Base-by-base conservation (phyloP, 495 filamentous ascomycete species). In the Penicillium parvum region DNA sequence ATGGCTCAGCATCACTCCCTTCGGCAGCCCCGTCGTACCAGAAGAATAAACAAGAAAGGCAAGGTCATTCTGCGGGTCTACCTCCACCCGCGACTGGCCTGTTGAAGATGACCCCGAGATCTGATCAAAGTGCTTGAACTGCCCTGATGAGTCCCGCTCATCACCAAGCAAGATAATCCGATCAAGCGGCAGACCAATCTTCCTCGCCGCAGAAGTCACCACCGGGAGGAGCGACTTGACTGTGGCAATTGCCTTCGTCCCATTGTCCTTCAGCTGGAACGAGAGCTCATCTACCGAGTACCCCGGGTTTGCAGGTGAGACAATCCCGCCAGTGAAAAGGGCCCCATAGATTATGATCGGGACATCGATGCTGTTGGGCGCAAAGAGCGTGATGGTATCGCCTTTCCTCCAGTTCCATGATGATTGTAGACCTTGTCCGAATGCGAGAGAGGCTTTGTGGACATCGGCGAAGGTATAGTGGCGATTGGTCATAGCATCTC, bases 21-120 rank as follows among this genome's bases (percentile, higher is more conserved):
- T 95, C 1, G 88, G 88, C 38, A 84, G 62, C 3, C 90, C 90
- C 0, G 89, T 94, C 0, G 90, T 95, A 11, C 89, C 90, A 16
- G 81, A 86, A 25, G 76, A 83, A 59, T 95, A 95, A 36, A 85
- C 84, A 39, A 88, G 63, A 69, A 27, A 89, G 74, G 76, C 52
- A 14, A 71, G 54, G 35, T 74, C 69, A 12, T 57, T 61, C 15
- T 52, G 53, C 0, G 70, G 61, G 10, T 63, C 40, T 45, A 52
- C 53, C 53, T 32, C 34, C 5, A 60, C 58, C 27, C 61, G 56
- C 21, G 57, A 40, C 34, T 19, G 40, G 12, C n/a, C 25, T 26
- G 8, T 16, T 15, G 25, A 26, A 5, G 8, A 12, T 15, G n/a
- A 10, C 14, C 2, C n/a, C 27, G 12, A 15, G 3, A 49, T 40